phyloP scores from a whole-genome alignment of 192 early-diverging fungal genomes.

The Umbelopsis ramanniana region DNA sequence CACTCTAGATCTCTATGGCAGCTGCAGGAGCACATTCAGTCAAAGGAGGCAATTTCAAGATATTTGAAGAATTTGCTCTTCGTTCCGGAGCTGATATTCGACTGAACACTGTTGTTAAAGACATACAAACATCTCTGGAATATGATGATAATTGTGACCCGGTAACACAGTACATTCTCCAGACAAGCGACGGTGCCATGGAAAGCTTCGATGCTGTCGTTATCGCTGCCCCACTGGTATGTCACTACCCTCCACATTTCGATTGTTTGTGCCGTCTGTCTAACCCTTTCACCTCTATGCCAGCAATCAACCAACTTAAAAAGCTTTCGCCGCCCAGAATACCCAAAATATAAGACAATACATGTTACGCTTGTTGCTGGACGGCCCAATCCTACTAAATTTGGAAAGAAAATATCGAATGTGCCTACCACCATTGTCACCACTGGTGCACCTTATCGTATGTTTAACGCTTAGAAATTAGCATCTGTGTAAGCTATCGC shows the following conservation, averaged over 20 bases:
- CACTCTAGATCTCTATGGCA: conserved; percentile 49
- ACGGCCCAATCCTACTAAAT: conserved; percentile 52
- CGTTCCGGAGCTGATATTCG: conserved; percentile 47
- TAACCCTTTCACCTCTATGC: conserved; percentile 12
- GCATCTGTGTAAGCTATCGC: background rate
- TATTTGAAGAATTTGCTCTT: conserved; percentile 62
- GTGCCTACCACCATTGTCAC: conserved; percentile 57
- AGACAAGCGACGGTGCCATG: conserved; percentile 37
- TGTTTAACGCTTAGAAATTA: background rate
- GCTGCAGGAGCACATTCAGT: conserved; percentile 50
- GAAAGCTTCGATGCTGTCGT: conserved; percentile 63
- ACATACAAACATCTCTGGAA: conserved; percentile 34
- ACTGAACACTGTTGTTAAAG: conserved; percentile 49
- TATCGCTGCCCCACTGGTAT: conserved; percentile 62
- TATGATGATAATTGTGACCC: conserved; percentile 2
- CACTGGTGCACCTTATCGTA: conserved; percentile 36
- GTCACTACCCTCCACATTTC: conserved; percentile 5
- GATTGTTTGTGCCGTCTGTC: background rate
- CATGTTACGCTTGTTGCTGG: conserved; percentile 67
- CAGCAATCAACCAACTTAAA: background rate
- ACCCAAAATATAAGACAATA: conserved; percentile 47
- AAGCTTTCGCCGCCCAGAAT: background rate
- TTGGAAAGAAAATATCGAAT: conserved; percentile 33
- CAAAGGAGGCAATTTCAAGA: conserved; percentile 60
- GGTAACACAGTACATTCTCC: conserved; percentile 36